Percentiles rank a stretch among this genome's conserved stretches.
Conservation (phyloP, 2,329 filamentous ascomycete species). For the Monosporascus sp. region DNA sequence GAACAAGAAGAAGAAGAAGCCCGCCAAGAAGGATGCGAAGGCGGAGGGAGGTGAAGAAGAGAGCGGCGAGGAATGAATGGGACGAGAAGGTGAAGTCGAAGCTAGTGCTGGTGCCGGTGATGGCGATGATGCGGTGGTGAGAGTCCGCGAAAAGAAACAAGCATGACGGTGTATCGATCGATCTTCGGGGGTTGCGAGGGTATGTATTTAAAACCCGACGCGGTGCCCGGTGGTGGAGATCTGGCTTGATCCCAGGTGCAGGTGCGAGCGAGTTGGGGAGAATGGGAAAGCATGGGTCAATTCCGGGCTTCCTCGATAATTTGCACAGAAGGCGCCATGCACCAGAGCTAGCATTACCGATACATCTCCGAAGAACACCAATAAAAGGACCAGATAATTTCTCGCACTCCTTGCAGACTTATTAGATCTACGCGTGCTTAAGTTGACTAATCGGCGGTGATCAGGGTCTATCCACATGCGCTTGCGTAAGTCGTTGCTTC, state of each 20-base stretch:
- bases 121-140: not conserved
- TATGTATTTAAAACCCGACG: not conserved
- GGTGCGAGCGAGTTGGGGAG: not conserved
- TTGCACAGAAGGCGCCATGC: not conserved
- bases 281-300: not conserved
- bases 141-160: not conserved
- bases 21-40: conserved; percentile 40
- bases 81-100: not conserved
- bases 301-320: not conserved
- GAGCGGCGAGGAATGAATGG: not conserved
- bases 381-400: not conserved
- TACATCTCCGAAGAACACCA: not conserved
- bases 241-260: not conserved
- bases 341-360: not conserved
- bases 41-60: conserved; percentile 13
- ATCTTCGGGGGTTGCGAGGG: not conserved
- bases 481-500: not conserved
- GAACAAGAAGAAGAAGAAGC: conserved; percentile 82
- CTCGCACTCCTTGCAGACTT: not conserved
- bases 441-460: not conserved
- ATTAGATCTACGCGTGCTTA: not conserved
- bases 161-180: not conserved
- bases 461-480: not conserved
- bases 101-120: not conserved
- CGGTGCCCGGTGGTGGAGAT: not conserved